Evolutionary conservation across 768 basidiomycete species (phyloP).

Genomic region (Dentipellis sp.): DNA sequence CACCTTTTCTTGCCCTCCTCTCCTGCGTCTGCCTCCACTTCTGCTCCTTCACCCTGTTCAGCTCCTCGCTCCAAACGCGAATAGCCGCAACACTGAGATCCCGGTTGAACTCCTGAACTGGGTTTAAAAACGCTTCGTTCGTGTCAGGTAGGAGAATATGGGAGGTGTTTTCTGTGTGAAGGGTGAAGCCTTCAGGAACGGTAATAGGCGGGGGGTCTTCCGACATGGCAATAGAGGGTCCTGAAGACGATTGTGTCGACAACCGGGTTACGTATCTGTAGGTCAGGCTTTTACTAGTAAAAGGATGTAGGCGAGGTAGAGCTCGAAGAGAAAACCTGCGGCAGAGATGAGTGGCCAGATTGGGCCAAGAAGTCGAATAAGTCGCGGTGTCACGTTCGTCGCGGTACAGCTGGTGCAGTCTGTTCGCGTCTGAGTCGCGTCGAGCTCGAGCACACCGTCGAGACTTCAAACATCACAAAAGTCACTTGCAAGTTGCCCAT

Average conservation of each 20-base stretch:
- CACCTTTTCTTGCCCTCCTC: conserved; percentile 30
- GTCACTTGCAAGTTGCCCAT: no score
- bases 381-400: background rate
- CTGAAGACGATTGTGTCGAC: background rate
- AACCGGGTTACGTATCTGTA: background rate
- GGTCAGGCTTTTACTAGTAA: background rate
- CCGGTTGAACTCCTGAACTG: conserved; percentile 96
- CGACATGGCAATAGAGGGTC: background rate
- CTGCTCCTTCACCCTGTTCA: conserved; percentile 51
- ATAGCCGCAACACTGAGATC: conserved; percentile 91
- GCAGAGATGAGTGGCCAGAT: no score
- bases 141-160: conserved; percentile 66
- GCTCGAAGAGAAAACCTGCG: no score
- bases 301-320: background rate
- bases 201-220: conserved; percentile 4
- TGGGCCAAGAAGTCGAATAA: no score
- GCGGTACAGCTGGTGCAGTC: no score
- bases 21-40: conserved; percentile 48
- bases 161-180: conserved; percentile 77
- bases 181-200: conserved; percentile 65
- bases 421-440: no score
- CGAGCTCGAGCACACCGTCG: no score
- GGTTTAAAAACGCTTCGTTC: conserved; percentile 91
- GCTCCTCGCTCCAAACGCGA: conserved; percentile 74
- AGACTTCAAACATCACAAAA: no score